Percentiles rank a stretch among this genome's conserved stretches.
Conservation (phyloP, 2,329 filamentous ascomycete genomes). For the Diplocarpon mali region DNA sequence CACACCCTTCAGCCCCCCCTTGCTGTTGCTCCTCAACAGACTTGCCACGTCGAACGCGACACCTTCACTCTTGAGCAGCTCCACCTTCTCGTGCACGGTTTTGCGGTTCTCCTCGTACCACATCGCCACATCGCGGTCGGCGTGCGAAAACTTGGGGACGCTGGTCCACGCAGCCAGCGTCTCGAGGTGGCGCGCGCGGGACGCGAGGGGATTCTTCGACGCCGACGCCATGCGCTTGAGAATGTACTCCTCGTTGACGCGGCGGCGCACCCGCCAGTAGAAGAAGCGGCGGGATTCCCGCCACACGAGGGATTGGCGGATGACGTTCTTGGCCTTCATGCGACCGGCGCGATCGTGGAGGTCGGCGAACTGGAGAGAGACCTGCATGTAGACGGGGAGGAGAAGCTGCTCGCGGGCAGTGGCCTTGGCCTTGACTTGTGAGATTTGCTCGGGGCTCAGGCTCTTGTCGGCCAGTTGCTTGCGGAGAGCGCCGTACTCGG, state of each 20-base stretch:
- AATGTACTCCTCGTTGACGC: conserved; percentile 95
- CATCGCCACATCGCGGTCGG: conserved; percentile 73
- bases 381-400: conserved; percentile 86
- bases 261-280: conserved; percentile 97
- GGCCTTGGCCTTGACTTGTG: conserved; percentile 75
- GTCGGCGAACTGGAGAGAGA: conserved; percentile 94
- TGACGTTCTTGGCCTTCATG: conserved; percentile 96
- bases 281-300: conserved; percentile 89
- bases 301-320: conserved; percentile 78
- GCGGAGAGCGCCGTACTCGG: conserved; percentile 72
- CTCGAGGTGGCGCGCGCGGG: conserved; percentile 57
- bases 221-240: conserved; percentile 68
- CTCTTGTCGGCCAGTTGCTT: conserved; percentile 56
- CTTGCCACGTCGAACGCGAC: conserved; percentile 60
- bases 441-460: conserved; percentile 62
- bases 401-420: conserved; percentile 75
- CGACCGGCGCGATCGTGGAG: conserved; percentile 92
- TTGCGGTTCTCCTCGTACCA: conserved; percentile 97
- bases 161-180: conserved; percentile 76
- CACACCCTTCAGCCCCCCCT: conserved; percentile 71
- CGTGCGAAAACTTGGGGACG: conserved; percentile 62
- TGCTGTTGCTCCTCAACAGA: conserved; percentile 52
- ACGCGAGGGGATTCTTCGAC: conserved; percentile 33
- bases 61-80: conserved; percentile 67
- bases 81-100: conserved; percentile 71